Percentiles rank a stretch among this genome's conserved stretches.
Conservation (phyloP, 305 asterid genomes). For the Coffea humblotiana region DNA sequence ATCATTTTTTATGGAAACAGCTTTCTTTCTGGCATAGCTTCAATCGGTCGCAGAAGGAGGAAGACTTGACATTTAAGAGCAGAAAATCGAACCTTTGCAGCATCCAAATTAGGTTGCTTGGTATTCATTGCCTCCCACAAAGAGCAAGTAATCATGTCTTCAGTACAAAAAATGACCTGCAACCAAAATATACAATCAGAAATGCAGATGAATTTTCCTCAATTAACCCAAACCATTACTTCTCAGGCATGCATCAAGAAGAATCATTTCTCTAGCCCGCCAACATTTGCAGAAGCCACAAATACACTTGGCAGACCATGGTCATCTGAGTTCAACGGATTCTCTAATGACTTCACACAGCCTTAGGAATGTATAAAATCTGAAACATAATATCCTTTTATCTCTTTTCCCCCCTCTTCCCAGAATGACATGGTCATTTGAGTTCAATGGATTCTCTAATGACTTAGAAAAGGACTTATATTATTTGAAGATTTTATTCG, state of each 20-base stretch:
- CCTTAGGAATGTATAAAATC: background rate
- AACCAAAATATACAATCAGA: constrained; percentile 5
- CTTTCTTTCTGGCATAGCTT: background rate
- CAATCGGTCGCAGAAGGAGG: background rate
- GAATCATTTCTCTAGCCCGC: background rate
- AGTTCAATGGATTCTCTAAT: background rate
- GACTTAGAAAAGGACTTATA: background rate
- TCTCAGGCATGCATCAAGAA: background rate
- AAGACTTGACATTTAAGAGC: background rate
- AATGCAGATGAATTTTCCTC: background rate
- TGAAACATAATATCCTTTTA: background rate
- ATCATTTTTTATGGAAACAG: background rate
- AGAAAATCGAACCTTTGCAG: constrained; percentile 46
- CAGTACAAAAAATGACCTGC: constrained; percentile 80
- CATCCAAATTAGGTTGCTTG: constrained; percentile 59
- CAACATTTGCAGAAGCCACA: background rate
- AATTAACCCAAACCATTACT: background rate
- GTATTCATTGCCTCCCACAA: constrained; percentile 92
- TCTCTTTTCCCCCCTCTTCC: background rate
- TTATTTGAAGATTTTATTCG: no score
- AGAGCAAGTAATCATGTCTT: constrained; percentile 71
- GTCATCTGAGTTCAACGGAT: no score
- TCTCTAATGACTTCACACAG: background rate
- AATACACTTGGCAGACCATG: background rate
- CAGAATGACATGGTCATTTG: background rate